These are phyloP conservation scores for Isabelozyma rhagii DNA, from an alignment of 805 yeast species.

Conservation along the genomic window DNA sequence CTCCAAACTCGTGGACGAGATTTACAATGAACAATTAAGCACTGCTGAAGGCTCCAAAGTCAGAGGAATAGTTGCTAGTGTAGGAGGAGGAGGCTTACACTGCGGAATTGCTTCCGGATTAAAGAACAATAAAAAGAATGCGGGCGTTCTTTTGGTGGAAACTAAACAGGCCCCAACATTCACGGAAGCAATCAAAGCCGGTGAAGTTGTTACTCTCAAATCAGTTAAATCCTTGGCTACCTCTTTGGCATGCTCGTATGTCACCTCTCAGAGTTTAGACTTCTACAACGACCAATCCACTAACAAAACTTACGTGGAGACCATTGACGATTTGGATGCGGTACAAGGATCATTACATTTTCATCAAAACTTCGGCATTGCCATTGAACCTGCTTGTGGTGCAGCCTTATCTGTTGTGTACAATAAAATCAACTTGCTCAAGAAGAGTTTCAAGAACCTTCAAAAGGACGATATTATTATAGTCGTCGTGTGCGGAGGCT, in stretches of 20 bases:
- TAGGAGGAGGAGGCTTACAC: constrained; percentile 59
- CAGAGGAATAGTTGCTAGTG: constrained; percentile 50
- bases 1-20: constrained; percentile 44
- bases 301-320: constrained; percentile 17
- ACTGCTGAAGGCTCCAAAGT: constrained; percentile 17
- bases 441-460: constrained; percentile 21
- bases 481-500: constrained; percentile 56
- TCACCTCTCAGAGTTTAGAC: constrained; percentile 48
- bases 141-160: constrained; percentile 46
- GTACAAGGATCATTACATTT: constrained; percentile 49
- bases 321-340: constrained; percentile 52
- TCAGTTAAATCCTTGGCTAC: constrained; percentile 57
- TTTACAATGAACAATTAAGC: constrained; percentile 25
- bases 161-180: constrained; percentile 64
- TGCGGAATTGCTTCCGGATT: constrained; percentile 50
- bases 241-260: constrained; percentile 60
- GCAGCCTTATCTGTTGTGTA: constrained; percentile 59
- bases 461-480: constrained; percentile 43
- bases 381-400: constrained; percentile 74
- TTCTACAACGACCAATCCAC: constrained; percentile 18
- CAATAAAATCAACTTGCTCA: constrained; percentile 26
- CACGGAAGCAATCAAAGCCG: constrained; percentile 45
- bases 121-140: constrained; percentile 17
- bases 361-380: constrained; percentile 46
- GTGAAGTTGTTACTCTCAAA: constrained; percentile 40